Conservation (phyloP, 1,284 basidiomycete species). For the Apiotrichum mycotoxinovorans region DNA sequence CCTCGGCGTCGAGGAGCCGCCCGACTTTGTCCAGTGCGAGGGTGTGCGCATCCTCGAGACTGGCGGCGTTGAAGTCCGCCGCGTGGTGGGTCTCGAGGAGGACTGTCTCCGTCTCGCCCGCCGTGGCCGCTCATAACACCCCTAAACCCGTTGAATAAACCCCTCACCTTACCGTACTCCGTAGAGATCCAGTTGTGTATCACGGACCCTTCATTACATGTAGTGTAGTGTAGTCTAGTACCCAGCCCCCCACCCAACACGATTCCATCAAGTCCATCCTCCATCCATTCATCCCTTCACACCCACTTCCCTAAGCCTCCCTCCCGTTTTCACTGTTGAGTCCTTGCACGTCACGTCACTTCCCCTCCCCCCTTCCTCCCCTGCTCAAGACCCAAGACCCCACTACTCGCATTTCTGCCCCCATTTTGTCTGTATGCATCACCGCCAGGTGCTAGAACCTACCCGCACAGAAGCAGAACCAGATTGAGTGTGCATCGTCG, state of each 20-base stretch:
- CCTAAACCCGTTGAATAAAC: background rate
- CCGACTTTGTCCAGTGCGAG: conserved; percentile 91
- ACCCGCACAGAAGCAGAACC: too few species aligned
- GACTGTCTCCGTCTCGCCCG: conserved; percentile 75
- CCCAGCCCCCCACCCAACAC: too few species aligned
- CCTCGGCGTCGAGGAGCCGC: conserved; percentile 88
- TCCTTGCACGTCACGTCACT: too few species aligned
- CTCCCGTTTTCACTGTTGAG: too few species aligned
- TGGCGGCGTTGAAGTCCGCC: conserved; percentile 71
- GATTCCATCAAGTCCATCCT: too few species aligned
- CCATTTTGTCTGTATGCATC: conserved; percentile 9
- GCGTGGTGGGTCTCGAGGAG: conserved; percentile 62
- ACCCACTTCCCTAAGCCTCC: too few species aligned
- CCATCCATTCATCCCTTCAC: too few species aligned
- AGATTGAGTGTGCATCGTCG: too few species aligned
- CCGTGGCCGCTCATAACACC: conserved; percentile 43
- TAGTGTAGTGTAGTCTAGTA: too few species aligned
- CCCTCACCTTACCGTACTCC: too few species aligned
- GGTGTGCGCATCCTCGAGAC: conserved; percentile 72
- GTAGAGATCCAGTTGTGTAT: background rate
- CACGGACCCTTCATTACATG: too few species aligned
- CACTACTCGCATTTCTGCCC: conserved; percentile 2
- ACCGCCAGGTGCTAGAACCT: background rate
- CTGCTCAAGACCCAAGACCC: background rate
- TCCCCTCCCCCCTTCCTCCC: background rate